Percentiles rank a stretch among this genome's conserved stretches.
Evolutionary conservation across 495 filamentous ascomycete species (phyloP).

Genomic region (Chaetomium cochliodes): DNA sequence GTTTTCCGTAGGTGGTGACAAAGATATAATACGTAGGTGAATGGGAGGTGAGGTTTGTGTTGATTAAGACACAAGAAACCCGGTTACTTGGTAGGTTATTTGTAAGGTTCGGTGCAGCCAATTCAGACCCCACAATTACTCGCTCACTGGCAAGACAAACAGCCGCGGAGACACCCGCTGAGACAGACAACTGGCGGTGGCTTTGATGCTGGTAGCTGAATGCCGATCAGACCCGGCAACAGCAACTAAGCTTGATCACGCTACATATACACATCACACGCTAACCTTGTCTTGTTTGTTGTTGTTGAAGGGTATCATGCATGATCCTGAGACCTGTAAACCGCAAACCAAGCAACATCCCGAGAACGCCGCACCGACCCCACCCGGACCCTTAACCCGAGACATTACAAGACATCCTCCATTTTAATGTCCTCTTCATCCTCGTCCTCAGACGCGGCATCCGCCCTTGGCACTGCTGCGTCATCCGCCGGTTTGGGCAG

Average conservation of each 20-base stretch:
- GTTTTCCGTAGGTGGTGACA: too few species aligned
- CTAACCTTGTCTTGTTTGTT: constrained; percentile 2
- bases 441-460: constrained; percentile 58
- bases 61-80: neutral
- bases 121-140: neutral
- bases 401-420: constrained; percentile 61
- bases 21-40: too few species aligned
- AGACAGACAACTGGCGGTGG: neutral
- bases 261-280: neutral
- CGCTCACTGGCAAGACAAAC: too few species aligned
- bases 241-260: neutral
- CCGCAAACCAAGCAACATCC: neutral
- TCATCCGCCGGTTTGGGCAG: constrained; percentile 54
- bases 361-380: constrained; percentile 16
- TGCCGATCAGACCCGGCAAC: neutral
- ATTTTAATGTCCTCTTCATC: constrained; percentile 70
- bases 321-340: constrained; percentile 11
- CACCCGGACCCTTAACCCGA: too few species aligned
- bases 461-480: constrained; percentile 28
- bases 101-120: neutral
- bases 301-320: constrained; percentile 31
- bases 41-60: neutral
- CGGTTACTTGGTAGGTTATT: neutral
- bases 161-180: too few species aligned
- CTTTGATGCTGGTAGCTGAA: neutral